Percentiles rank a stretch among this genome's conserved stretches.
Conservation (phyloP, 2,329 filamentous ascomycete species). For the Zalaria obscura region DNA sequence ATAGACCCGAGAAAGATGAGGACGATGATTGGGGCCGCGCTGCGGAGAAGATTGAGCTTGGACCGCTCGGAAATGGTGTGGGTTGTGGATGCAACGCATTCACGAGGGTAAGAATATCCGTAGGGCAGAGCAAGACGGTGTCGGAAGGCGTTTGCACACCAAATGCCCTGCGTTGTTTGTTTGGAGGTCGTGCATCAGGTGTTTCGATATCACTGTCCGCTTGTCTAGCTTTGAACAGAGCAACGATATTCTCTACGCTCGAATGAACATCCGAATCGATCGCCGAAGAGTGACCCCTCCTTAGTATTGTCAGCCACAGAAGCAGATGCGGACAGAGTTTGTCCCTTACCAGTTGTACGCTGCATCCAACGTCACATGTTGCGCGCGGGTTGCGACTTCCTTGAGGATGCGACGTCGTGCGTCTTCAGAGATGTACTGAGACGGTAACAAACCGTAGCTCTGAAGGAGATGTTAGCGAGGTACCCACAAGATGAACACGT, state of each 20-base stretch:
- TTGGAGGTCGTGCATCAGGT: too few relatives aligned
- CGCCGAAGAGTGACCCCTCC: conserved; percentile 44
- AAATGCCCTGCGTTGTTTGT: too few relatives aligned
- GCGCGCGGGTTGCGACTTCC: conserved; percentile 67
- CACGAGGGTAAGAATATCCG: conserved; percentile 66
- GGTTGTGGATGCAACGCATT: conserved; percentile 75
- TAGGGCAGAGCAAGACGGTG: conserved; percentile 42
- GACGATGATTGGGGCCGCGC: conserved; percentile 19
- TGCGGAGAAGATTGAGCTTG: too few relatives aligned
- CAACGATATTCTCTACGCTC: conserved; percentile 59
- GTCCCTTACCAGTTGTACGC: conserved; percentile 46
- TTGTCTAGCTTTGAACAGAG: conserved; percentile 36
- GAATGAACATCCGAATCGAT: conserved; percentile 48
- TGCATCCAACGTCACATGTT: conserved; percentile 67
- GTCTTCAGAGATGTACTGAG: conserved; percentile 86
- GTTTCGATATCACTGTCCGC: too few relatives aligned
- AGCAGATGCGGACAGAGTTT: too few relatives aligned
- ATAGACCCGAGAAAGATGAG: conserved; percentile 33
- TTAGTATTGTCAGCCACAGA: too few relatives aligned
- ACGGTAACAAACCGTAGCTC: conserved; percentile 54
- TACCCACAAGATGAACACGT: background rate
- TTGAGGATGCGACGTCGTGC: conserved; percentile 61
- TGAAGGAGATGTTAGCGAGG: conserved; percentile 22
- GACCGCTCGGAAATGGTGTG: conserved; percentile 27
- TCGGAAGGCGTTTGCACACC: too few relatives aligned